Conservation (phyloP, 345 rosid species). For the Limnanthes douglasii region DNA sequence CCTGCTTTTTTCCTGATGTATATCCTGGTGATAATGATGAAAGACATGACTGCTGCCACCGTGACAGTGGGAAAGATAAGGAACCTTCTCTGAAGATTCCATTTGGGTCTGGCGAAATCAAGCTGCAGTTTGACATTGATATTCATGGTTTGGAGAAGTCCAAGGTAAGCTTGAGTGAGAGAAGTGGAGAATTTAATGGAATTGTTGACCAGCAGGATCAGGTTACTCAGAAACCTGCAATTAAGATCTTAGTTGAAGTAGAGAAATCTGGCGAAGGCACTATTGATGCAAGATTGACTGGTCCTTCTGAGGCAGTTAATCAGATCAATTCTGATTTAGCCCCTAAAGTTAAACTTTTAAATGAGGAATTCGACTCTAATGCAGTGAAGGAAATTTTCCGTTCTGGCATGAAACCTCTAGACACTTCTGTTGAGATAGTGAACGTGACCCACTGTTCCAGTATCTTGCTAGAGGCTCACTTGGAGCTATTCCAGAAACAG, state of each 20-base stretch:
- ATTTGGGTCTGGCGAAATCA: slow-evolving; percentile 41
- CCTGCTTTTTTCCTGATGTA: slow-evolving; percentile 75
- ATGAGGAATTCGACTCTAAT: slow-evolving; percentile 23
- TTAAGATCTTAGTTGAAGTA: slow-evolving; percentile 11
- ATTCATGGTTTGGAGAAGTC: slow-evolving; percentile 34
- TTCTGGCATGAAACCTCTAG: slow-evolving; percentile 25
- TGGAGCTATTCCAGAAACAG: slow-evolving; percentile 68
- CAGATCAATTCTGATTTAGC: slow-evolving; percentile 5
- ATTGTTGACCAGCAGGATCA: slow-evolving; percentile 22
- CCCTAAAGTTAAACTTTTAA: slow-evolving; percentile 1
- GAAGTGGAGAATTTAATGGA: slow-evolving; percentile 62
- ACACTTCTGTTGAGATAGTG: slow-evolving; percentile 26
- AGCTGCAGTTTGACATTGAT: slow-evolving; percentile 75
- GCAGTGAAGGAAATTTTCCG: slow-evolving; percentile 35
- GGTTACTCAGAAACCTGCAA: slow-evolving; percentile 33
- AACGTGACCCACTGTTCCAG: slow-evolving; percentile 32
- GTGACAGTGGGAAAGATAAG: slow-evolving; percentile 15
- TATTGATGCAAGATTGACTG: slow-evolving; percentile 8
- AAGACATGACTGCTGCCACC: slow-evolving; percentile 19
- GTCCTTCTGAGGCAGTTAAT: slow-evolving; percentile 15
- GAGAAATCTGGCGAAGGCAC: slow-evolving; percentile 28
- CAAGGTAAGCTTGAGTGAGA: slow-evolving; percentile 35
- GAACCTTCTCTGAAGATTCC: slow-evolving; percentile 10
- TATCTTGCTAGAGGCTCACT: slow-evolving; percentile 24
- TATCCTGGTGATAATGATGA: slow-evolving; percentile 22